Evolutionary conservation across 257 asterid genomes (phyloP).

Genomic region (Capsicum pubescens): DNA sequence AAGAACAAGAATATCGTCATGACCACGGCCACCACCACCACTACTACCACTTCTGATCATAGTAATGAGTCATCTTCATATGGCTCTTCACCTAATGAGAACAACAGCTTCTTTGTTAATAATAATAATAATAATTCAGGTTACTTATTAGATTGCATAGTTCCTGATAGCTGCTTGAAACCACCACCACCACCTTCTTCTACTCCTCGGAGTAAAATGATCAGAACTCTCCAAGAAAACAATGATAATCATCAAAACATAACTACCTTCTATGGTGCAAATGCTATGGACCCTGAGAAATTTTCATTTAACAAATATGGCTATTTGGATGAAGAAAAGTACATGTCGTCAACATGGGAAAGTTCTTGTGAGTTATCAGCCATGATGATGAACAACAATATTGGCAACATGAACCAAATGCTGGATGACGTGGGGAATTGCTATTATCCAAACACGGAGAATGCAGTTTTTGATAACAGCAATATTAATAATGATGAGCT

Average conservation of each 20-base stretch:
- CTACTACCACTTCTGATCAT: background rate
- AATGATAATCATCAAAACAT: constrained; percentile 12
- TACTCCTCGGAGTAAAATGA: constrained; percentile 16
- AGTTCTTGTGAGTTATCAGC: constrained; percentile 71
- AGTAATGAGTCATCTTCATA: constrained; percentile 43
- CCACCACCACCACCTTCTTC: constrained; percentile 42
- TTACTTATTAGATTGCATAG: constrained; percentile 83
- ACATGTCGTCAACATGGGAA: constrained; percentile 50
- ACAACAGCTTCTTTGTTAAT: constrained; percentile 43
- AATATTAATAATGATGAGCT: background rate
- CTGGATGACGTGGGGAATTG: constrained; percentile 23
- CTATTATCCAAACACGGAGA: constrained; percentile 28
- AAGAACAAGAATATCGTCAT: background rate
- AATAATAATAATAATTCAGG: constrained; percentile 54
- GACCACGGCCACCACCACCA: background rate
- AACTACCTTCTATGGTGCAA: background rate
- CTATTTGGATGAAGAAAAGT: constrained; percentile 44
- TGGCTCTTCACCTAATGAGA: constrained; percentile 43
- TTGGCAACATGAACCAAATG: constrained; percentile 23
- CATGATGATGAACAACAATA: constrained; percentile 48
- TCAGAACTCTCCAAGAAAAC: background rate
- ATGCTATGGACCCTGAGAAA: constrained; percentile 5
- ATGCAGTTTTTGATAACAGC: constrained; percentile 34
- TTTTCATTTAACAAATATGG: constrained; percentile 36
- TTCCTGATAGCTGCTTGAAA: constrained; percentile 75